phyloP scores from a whole-genome alignment of 768 basidiomycete species.

The Tricholoma terreum region DNA sequence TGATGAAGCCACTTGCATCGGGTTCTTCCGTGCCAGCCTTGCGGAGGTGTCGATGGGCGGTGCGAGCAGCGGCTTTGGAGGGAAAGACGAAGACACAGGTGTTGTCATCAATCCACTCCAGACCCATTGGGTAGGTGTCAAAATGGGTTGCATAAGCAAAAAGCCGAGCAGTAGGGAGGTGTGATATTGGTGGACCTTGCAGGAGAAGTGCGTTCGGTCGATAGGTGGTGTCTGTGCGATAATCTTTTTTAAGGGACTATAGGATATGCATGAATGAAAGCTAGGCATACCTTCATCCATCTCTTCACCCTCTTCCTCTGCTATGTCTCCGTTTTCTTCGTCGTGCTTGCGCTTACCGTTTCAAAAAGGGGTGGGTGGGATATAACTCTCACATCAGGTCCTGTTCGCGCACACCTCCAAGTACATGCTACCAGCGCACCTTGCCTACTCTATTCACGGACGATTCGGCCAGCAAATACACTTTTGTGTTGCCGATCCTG shows the following conservation, averaged over 20 bases:
- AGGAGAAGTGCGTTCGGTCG: conserved; percentile 70
- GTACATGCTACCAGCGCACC: conserved; percentile 58
- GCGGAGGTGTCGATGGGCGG: conserved; percentile 48
- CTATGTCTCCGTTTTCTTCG: conserved; percentile 31
- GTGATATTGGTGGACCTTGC: conserved; percentile 68
- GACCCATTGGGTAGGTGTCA: conserved; percentile 65
- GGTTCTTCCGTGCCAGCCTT: conserved; percentile 50
- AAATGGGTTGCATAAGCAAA: conserved; percentile 84
- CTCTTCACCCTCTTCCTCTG: conserved; percentile 27
- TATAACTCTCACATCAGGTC: conserved; percentile 44
- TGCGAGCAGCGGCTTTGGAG: conserved; percentile 49
- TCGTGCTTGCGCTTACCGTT: conserved; percentile 46
- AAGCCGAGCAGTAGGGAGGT: conserved; percentile 71
- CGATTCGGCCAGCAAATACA: conserved; percentile 76
- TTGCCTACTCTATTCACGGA: conserved; percentile 59
- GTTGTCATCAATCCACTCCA: conserved; percentile 86
- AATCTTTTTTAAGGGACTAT: not conserved
- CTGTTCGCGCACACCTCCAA: conserved; percentile 33
- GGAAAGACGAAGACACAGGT: conserved; percentile 79
- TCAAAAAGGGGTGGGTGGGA: conserved; percentile 28
- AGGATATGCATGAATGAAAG: not conserved
- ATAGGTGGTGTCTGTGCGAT: conserved; percentile 40
- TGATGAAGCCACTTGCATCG: conserved; percentile 55
- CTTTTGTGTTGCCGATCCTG: conserved; percentile 69
- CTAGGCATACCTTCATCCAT: conserved; percentile 32